These are phyloP conservation scores for Santalum album DNA, from an alignment of 164 flowering plant genomes.

Conservation along the genomic window DNA sequence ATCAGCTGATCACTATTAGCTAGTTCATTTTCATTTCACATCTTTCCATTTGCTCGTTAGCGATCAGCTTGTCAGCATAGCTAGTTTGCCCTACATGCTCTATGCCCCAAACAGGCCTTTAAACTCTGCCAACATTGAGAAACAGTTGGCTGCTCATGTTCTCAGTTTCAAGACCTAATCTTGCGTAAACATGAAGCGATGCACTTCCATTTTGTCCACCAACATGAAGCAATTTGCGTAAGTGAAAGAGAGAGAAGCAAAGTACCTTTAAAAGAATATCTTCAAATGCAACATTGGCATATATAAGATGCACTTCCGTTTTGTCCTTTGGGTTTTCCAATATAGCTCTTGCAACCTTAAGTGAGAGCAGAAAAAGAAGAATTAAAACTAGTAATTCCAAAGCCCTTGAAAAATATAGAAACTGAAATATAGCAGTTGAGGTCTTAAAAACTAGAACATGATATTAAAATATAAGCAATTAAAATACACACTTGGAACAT, in stretches of 20 bases:
- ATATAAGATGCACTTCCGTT: conserved; percentile 79
- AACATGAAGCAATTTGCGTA: too few species aligned
- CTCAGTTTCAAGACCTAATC: too few species aligned
- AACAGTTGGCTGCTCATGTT: too few species aligned
- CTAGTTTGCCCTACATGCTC: too few species aligned
- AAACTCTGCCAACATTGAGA: too few species aligned
- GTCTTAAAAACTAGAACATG: not conserved
- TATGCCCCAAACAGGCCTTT: too few species aligned
- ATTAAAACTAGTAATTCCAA: not conserved
- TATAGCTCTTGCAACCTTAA: conserved; percentile 90
- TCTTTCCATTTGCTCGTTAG: too few species aligned
- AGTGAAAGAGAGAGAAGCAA: not conserved
- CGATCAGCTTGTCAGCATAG: too few species aligned
- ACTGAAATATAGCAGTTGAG: not conserved
- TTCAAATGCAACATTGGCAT: conserved; percentile 87
- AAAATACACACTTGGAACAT: conserved; percentile 73
- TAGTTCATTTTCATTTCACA: too few species aligned
- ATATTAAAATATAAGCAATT: not conserved
- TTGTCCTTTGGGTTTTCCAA: conserved; percentile 79
- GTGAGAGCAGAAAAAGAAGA: not conserved
- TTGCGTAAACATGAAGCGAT: too few species aligned
- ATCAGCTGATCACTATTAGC: too few species aligned
- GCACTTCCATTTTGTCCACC: too few species aligned
- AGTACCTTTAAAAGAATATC: conserved; percentile 90
- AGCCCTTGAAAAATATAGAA: not conserved